Percentiles rank a stretch among this genome's conserved stretches.
Conservation (phyloP, 306 rosid genomes). For the Dicorynia guianensis region DNA sequence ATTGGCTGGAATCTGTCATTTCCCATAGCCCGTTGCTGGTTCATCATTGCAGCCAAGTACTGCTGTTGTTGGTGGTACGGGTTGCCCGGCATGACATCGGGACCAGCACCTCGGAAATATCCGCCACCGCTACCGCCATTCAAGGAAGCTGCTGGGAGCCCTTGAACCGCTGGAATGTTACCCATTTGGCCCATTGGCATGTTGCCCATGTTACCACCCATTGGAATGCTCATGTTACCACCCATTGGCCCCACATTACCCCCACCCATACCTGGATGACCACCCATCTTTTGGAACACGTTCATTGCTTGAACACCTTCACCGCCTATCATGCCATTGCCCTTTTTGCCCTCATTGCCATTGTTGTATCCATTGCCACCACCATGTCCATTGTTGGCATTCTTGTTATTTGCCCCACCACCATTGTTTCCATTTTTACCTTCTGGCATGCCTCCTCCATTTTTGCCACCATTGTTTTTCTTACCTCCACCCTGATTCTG, state of each 20-base stretch:
- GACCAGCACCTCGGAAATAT: slow-evolving; percentile 58
- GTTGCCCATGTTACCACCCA: slow-evolving; percentile 51
- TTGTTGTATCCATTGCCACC: slow-evolving; percentile 42
- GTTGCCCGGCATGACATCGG: slow-evolving; percentile 61
- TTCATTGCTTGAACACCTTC: slow-evolving; percentile 44
- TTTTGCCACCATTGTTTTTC: slow-evolving; percentile 41
- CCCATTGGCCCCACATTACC: slow-evolving; percentile 56
- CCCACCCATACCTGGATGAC: slow-evolving; percentile 50
- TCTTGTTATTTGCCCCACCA: slow-evolving; percentile 33
- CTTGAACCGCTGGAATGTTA: slow-evolving; percentile 66
- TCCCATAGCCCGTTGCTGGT: slow-evolving; percentile 68
- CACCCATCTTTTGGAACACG: slow-evolving; percentile 52
- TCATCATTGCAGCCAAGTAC: slow-evolving; percentile 75
- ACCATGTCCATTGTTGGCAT: slow-evolving; percentile 31
- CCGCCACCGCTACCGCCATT: slow-evolving; percentile 45
- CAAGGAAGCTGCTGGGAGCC: slow-evolving; percentile 58
- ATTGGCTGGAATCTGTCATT: slow-evolving; percentile 83
- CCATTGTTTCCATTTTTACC: slow-evolving; percentile 41
- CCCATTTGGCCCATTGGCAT: slow-evolving; percentile 65
- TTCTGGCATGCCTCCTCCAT: slow-evolving; percentile 31
- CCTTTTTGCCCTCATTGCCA: slow-evolving; percentile 40
- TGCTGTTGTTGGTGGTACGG: slow-evolving; percentile 68
- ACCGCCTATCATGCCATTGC: slow-evolving; percentile 43
- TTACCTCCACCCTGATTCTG: slow-evolving; percentile 42
- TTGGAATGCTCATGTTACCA: slow-evolving; percentile 53